These are phyloP conservation scores for Phytophthora pini DNA, from an alignment of 352 stramenopile genomes.

Conservation along the genomic window DNA sequence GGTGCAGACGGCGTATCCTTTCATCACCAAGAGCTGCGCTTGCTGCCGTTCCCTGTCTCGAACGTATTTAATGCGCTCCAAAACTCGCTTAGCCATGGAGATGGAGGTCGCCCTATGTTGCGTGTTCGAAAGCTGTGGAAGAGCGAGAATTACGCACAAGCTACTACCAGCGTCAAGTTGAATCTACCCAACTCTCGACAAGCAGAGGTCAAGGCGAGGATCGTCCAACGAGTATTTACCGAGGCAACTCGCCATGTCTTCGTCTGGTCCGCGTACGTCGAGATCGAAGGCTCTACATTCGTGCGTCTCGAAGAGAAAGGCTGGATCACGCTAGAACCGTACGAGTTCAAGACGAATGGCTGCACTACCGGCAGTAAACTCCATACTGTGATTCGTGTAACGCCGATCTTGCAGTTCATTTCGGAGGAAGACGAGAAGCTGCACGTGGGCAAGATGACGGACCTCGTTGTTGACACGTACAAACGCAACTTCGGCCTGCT, in stretches of 20 bases:
- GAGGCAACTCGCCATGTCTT: constrained; percentile 10
- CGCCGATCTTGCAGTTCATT: constrained; percentile 14
- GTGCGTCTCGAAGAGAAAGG: constrained; percentile 42
- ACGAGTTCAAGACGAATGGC: neutral
- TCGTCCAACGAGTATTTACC: constrained; percentile 20
- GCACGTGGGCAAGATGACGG: constrained; percentile 17
- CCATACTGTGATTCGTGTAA: constrained; percentile 11
- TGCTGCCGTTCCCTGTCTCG: constrained; percentile 27
- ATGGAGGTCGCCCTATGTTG: constrained; percentile 4
- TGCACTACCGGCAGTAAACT: constrained; percentile 1
- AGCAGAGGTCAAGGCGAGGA: constrained; percentile 18
- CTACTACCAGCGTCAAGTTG: constrained; percentile 23
- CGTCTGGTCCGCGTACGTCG: constrained; percentile 39
- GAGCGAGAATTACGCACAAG: constrained; percentile 12
- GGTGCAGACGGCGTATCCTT: constrained; percentile 3
- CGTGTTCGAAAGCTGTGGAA: constrained; percentile 12
- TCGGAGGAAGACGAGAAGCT: constrained; percentile 18
- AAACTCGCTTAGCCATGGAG: constrained; percentile 9
- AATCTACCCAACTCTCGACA: constrained; percentile 2
- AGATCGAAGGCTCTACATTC: constrained; percentile 39
- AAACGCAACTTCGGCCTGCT: constrained; percentile 22
- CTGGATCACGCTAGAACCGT: constrained; percentile 15
- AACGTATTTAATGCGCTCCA: constrained; percentile 12
- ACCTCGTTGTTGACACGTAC: constrained; percentile 26
- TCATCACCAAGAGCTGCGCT: constrained; percentile 1